Conservation (phyloP, 805 yeast species). For the Myxozyma neotropica region DNA sequence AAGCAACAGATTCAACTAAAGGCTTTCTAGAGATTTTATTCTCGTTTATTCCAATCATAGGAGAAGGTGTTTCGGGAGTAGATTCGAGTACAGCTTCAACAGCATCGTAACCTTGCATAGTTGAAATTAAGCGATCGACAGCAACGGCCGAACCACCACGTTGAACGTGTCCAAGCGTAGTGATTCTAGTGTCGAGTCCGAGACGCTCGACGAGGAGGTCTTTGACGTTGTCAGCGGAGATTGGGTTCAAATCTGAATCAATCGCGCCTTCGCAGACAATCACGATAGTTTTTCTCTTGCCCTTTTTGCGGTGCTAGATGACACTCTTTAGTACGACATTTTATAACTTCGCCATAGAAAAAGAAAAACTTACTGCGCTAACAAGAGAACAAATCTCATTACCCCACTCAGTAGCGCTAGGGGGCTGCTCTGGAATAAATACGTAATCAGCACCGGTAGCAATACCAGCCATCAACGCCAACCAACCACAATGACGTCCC, state of each 20-base stretch:
- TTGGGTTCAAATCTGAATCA: slow-evolving; percentile 75
- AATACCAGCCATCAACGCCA: slow-evolving; percentile 95
- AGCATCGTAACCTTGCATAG: slow-evolving; percentile 97
- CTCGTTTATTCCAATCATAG: slow-evolving; percentile 87
- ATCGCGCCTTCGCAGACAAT: slow-evolving; percentile 99
- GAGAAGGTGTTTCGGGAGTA: slow-evolving; percentile 90
- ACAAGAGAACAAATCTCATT: slow-evolving; percentile 76
- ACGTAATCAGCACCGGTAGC: slow-evolving; percentile 95
- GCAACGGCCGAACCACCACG: slow-evolving; percentile 99
- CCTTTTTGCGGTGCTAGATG: slow-evolving; percentile 74
- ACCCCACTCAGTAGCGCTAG: slow-evolving; percentile 72
- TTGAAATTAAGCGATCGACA: slow-evolving; percentile 85
- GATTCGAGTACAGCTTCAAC: slow-evolving; percentile 87
- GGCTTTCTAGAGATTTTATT: slow-evolving; percentile 85
- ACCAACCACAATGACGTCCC: slow-evolving; percentile 99
- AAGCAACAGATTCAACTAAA: slow-evolving; percentile 83
- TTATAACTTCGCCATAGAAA: not conserved
- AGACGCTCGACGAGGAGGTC: slow-evolving; percentile 72
- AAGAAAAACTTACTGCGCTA: slow-evolving; percentile 30
- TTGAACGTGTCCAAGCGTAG: slow-evolving; percentile 96
- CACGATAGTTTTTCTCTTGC: slow-evolving; percentile 92
- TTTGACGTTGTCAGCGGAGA: slow-evolving; percentile 77
- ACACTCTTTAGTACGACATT: not conserved
- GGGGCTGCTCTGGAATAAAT: slow-evolving; percentile 93
- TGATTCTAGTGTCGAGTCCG: slow-evolving; percentile 92